phyloP scores from a whole-genome alignment of 2,329 filamentous ascomycete species.

The Grosmannia penicillata region DNA sequence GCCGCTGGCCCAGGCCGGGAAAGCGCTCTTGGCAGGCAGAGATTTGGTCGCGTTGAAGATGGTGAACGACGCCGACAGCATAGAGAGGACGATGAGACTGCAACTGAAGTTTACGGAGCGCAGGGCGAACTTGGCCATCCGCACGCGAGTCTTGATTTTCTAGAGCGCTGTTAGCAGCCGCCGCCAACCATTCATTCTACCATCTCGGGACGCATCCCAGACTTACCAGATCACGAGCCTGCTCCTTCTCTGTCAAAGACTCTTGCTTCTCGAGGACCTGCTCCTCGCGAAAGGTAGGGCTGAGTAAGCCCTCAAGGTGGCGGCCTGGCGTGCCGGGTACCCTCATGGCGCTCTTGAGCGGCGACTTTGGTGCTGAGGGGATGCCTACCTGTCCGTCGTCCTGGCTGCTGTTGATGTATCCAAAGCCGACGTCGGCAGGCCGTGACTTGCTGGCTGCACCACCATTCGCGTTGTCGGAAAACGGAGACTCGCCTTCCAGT shows the following conservation, averaged over 20 bases:
- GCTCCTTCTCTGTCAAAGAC: slow-evolving; percentile 65
- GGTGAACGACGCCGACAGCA: slow-evolving; percentile 74
- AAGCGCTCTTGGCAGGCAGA: slow-evolving; percentile 60
- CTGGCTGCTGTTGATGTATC: slow-evolving; percentile 57
- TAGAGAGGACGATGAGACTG: slow-evolving; percentile 82
- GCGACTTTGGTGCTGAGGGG: slow-evolving; percentile 57
- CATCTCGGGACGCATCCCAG: background rate
- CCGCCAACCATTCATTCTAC: too few relatives aligned
- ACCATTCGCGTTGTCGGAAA: slow-evolving; percentile 43
- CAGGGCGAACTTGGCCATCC: slow-evolving; percentile 89
- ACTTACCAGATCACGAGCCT: slow-evolving; percentile 74
- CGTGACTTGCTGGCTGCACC: slow-evolving; percentile 48
- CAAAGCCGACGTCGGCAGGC: slow-evolving; percentile 81
- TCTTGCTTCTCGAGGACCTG: slow-evolving; percentile 77
- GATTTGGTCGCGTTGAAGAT: slow-evolving; percentile 82
- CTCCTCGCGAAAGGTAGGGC: slow-evolving; percentile 85
- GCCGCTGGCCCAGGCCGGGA: slow-evolving; percentile 69
- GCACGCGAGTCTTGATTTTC: slow-evolving; percentile 86
- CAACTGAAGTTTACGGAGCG: slow-evolving; percentile 94
- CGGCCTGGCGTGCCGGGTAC: slow-evolving; percentile 69
- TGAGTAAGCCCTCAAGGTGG: slow-evolving; percentile 61
- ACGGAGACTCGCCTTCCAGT: slow-evolving; percentile 43
- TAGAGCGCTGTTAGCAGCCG: slow-evolving; percentile 19
- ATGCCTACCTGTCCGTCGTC: slow-evolving; percentile 42
- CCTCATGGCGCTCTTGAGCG: slow-evolving; percentile 81